phyloP scores from a whole-genome alignment of 306 rosid species.

The Cucumis sativus region DNA sequence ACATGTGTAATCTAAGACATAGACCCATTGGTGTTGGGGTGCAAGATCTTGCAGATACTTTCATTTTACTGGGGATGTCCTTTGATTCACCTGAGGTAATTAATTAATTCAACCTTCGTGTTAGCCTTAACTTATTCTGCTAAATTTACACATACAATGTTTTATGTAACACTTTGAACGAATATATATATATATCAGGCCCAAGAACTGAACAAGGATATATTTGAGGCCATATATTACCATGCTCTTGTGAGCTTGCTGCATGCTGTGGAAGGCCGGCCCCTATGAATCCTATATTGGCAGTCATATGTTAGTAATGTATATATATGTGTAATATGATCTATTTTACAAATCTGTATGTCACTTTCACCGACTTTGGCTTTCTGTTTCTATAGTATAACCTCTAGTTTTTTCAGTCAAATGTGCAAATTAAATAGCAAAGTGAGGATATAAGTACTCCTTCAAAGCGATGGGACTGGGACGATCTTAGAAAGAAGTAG shows the following conservation, averaged over 20 bases:
- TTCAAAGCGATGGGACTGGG: slow-evolving; percentile 71
- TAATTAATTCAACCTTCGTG: neutral
- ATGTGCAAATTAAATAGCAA: no score
- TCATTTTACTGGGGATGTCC: slow-evolving; percentile 81
- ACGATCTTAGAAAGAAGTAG: slow-evolving; percentile 35
- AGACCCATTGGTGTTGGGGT: slow-evolving; percentile 97
- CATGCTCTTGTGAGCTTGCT: no score
- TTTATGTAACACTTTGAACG: neutral
- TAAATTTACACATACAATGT: neutral
- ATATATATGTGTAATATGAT: neutral
- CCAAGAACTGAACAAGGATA: slow-evolving; percentile 82
- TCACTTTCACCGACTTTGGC: neutral
- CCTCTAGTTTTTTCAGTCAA: no score
- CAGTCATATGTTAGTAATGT: slow-evolving; percentile 82
- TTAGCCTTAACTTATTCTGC: neutral
- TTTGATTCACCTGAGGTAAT: slow-evolving; percentile 92
- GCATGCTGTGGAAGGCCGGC: slow-evolving; percentile 67
- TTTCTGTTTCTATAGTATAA: neutral
- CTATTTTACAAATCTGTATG: no score
- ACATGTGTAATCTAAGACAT: slow-evolving; percentile 63
- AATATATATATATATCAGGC: slow-evolving; percentile 30
- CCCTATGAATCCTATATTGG: slow-evolving; percentile 71
- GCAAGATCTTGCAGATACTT: slow-evolving; percentile 97
- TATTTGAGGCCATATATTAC: slow-evolving; percentile 85
- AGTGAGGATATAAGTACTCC: slow-evolving; percentile 48